A percentile compares a stretch with the other conserved stretches of the same genome.
phyloP scores from a whole-genome alignment of 192 early-diverging fungal genomes.

The Backusella australiensis region DNA sequence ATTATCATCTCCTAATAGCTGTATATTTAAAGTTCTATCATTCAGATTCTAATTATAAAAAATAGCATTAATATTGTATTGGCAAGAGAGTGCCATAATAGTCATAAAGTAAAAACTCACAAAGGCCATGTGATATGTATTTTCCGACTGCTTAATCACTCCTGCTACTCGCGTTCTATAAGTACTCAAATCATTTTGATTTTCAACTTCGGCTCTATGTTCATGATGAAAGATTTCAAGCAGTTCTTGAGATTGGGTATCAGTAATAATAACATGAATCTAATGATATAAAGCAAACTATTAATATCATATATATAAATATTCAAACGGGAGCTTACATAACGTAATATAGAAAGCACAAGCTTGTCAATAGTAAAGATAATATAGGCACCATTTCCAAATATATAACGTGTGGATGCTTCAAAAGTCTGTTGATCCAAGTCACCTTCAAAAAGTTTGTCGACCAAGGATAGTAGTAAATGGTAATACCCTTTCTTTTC shows the following conservation, averaged over 20 bases:
- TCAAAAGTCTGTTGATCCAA: constrained; percentile 76
- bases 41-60: constrained; percentile 12
- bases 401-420: constrained; percentile 79
- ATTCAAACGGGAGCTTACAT: constrained; percentile 39
- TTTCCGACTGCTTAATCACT: neutral
- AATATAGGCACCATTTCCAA: constrained; percentile 80
- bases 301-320: neutral
- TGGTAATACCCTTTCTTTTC: constrained; percentile 65
- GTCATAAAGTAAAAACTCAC: neutral
- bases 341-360: constrained; percentile 73
- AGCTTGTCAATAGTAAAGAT: constrained; percentile 89
- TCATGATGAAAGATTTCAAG: constrained; percentile 62
- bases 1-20: constrained; percentile 19
- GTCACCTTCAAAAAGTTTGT: constrained; percentile 49
- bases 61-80: neutral
- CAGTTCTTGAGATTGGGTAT: constrained; percentile 62
- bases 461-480: constrained; percentile 69
- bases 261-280: constrained; percentile 34
- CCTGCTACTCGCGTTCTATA: constrained; percentile 3
- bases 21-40: constrained; percentile 13
- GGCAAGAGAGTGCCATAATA: neutral
- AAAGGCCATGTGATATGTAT: constrained; percentile 1
- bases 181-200: neutral
- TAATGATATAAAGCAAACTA: neutral
- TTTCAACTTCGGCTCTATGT: neutral